Evolutionary conservation across 148 eudicot species (phyloP).

Genomic region (Limonium bicolor): DNA sequence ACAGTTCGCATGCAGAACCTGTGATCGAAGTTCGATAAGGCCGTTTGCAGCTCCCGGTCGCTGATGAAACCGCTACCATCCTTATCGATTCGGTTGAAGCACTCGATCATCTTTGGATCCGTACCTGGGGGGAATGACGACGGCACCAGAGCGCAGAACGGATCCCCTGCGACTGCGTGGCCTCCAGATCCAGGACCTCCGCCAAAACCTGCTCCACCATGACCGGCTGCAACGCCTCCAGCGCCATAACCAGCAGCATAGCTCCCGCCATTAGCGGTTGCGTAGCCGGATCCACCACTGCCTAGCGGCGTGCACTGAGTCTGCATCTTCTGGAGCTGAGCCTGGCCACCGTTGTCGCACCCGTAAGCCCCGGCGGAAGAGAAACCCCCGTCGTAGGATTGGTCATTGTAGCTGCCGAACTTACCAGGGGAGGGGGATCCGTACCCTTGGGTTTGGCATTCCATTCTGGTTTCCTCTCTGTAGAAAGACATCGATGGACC

Average conservation of each 20-base stretch:
- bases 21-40: slow-evolving; percentile 9
- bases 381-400: not conserved
- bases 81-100: slow-evolving; percentile 14
- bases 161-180: slow-evolving; percentile 1
- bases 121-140: slow-evolving; percentile 13
- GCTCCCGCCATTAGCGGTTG: too few species aligned
- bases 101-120: slow-evolving; percentile 9
- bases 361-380: not conserved
- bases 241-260: too few species aligned
- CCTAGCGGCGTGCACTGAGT: not conserved
- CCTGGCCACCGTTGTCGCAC: not conserved
- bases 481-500: not conserved
- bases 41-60: slow-evolving; percentile 13
- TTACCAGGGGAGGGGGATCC: too few species aligned
- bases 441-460: too few species aligned
- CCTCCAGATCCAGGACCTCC: not conserved
- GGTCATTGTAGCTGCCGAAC: too few species aligned
- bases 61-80: slow-evolving; percentile 11
- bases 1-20: slow-evolving; percentile 13
- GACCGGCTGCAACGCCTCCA: not conserved
- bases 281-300: not conserved
- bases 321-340: not conserved
- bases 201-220: not conserved
- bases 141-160: slow-evolving; percentile 10
- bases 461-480: too few species aligned